Percentiles rank a stretch among this genome's conserved stretches.
phyloP scores from a whole-genome alignment of 2,329 filamentous ascomycete genomes.

The Fusarium gaditjirri region DNA sequence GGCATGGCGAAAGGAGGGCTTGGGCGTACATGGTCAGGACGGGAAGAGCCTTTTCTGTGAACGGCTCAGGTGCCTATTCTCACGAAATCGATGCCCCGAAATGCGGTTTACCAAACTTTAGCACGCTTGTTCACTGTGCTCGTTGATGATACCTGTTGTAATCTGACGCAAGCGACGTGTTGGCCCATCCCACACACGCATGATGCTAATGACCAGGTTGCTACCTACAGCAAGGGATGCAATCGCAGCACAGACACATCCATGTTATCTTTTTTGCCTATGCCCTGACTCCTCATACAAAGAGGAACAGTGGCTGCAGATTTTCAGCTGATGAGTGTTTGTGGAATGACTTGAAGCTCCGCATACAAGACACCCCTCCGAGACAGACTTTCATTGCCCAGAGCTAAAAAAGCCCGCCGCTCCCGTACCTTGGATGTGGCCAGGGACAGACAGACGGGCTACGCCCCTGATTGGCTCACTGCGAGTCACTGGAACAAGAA shows the following conservation, averaged over 20 bases:
- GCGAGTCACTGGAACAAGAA: conserved; percentile 35
- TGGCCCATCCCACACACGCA: conserved; percentile 16
- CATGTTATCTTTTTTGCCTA: conserved; percentile 2
- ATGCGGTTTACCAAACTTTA: conserved; percentile 15
- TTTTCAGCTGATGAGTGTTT: conserved; percentile 38
- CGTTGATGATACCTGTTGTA: conserved; percentile 1
- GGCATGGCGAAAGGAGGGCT: conserved; percentile 23
- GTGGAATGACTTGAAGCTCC: conserved; percentile 27
- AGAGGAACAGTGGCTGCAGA: conserved; percentile 31
- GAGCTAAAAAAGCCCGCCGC: conserved; percentile 36
- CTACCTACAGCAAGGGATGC: neutral
- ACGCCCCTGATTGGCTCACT: conserved; percentile 40
- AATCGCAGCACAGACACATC: neutral
- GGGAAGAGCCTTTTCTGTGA: conserved; percentile 51
- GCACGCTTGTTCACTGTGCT: conserved; percentile 11
- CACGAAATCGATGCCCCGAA: conserved; percentile 12
- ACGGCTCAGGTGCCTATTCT: conserved; percentile 35
- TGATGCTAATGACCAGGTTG: neutral
- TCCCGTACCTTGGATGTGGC: conserved; percentile 44
- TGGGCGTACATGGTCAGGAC: conserved; percentile 46
- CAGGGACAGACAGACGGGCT: conserved; percentile 23
- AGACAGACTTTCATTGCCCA: conserved; percentile 38
- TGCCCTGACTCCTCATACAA: neutral
- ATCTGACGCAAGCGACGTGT: conserved; percentile 22
- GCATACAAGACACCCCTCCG: conserved; percentile 32